Conservation (phyloP, 1,284 basidiomycete species). For the Ustilago shanxiensis region DNA sequence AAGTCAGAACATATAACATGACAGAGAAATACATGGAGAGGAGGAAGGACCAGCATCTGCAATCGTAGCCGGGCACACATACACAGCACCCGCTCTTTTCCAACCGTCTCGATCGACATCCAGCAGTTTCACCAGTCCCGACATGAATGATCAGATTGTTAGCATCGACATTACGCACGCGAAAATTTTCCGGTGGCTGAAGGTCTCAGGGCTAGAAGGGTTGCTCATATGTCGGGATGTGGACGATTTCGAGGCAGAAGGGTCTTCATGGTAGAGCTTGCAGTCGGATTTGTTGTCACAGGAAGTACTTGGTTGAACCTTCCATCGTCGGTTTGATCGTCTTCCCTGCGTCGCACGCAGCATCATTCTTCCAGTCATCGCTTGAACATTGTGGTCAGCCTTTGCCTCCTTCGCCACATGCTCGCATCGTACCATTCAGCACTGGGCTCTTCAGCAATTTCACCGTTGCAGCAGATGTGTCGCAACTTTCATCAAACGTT, state of each 20-base stretch:
- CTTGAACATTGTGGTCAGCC: background rate
- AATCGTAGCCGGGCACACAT: slow-evolving; percentile 43
- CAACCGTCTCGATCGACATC: slow-evolving; percentile 21
- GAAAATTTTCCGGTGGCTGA: background rate
- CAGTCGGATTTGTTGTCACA: slow-evolving; percentile 5
- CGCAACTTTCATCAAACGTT: slow-evolving; percentile 2
- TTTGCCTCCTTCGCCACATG: background rate
- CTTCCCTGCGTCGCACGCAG: background rate
- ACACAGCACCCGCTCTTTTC: slow-evolving; percentile 33
- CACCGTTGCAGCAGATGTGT: slow-evolving; percentile 8
- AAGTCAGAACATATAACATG: background rate
- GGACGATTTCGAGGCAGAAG: background rate
- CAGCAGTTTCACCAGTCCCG: slow-evolving; percentile 11
- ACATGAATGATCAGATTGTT: slow-evolving; percentile 8
- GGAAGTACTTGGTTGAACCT: background rate
- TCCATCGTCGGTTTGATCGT: background rate
- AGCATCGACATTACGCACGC: slow-evolving; percentile 7
- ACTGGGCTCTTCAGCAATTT: background rate
- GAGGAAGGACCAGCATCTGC: slow-evolving; percentile 25
- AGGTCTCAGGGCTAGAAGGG: background rate
- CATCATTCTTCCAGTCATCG: background rate
- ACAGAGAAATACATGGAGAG: slow-evolving; percentile 10
- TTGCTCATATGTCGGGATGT: background rate
- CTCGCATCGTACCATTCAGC: background rate
- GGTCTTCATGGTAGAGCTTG: background rate